phyloP scores from a whole-genome alignment of 345 rosid species.

The Barbarea vulgaris region DNA sequence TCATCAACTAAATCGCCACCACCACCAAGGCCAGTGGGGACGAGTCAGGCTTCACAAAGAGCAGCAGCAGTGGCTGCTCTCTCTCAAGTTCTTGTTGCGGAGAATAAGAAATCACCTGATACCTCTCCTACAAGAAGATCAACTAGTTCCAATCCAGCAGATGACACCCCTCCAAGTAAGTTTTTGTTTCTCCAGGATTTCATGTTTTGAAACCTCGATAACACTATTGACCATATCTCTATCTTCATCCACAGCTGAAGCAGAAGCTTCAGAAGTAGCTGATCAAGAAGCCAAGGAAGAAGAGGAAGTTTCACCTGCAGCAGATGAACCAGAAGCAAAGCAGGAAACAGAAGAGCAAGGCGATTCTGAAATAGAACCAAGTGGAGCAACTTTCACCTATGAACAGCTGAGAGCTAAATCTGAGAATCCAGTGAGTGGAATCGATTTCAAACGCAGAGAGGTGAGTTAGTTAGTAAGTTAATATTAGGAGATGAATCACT shows the following conservation, averaged over 20 bases:
- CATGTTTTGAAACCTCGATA: background rate
- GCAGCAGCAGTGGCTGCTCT: conserved; percentile 99
- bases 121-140: conserved; percentile 59
- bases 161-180: conserved; percentile 52
- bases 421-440: conserved; percentile 83
- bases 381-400: conserved; percentile 63
- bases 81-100: conserved; percentile 89
- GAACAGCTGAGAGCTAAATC: conserved; percentile 87
- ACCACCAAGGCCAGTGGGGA: conserved; percentile 48
- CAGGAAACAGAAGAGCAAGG: conserved; percentile 44
- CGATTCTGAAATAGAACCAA: conserved; percentile 39
- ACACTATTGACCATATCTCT: conserved; percentile 5
- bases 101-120: conserved; percentile 67
- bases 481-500: conserved; percentile 6
- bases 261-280: conserved; percentile 53
- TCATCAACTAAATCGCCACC: conserved; percentile 53
- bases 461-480: conserved; percentile 45
- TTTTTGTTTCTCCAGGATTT: background rate
- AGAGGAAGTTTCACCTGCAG: conserved; percentile 44
- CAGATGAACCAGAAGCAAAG: conserved; percentile 41
- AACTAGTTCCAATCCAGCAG: conserved; percentile 51
- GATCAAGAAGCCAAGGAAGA: conserved; percentile 51
- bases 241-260: conserved; percentile 44
- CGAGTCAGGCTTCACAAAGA: conserved; percentile 77
- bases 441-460: conserved; percentile 95